Conservation (phyloP, 805 yeast genomes). For the Starmerella bacillaris region DNA sequence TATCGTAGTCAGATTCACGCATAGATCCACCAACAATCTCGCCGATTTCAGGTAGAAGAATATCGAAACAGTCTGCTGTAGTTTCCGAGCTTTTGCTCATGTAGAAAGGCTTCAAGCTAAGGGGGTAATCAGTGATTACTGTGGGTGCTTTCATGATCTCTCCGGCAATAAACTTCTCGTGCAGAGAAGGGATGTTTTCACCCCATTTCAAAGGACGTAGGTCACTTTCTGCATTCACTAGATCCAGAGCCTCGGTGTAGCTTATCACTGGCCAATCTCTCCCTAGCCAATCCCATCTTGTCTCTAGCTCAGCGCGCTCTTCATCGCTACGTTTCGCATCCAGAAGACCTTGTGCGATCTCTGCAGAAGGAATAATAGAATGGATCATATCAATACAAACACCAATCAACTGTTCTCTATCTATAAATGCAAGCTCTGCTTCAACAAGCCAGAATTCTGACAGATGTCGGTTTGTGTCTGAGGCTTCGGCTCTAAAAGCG, state of each 20-base stretch:
- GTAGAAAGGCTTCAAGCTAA: slow-evolving; percentile 66
- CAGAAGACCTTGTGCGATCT: slow-evolving; percentile 16
- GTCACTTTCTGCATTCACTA: slow-evolving; percentile 26
- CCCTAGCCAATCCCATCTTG: slow-evolving; percentile 45
- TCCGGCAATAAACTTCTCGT: slow-evolving; percentile 81
- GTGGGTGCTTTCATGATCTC: slow-evolving; percentile 45
- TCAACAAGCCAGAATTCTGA: slow-evolving; percentile 98
- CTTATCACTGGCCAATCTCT: slow-evolving; percentile 51
- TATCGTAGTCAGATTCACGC: slow-evolving; percentile 51
- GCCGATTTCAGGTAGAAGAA: slow-evolving; percentile 78
- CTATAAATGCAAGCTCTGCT: slow-evolving; percentile 55
- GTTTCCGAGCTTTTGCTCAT: slow-evolving; percentile 40
- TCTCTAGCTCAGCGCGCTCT: slow-evolving; percentile 23
- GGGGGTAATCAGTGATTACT: slow-evolving; percentile 79
- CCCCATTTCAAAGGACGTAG: slow-evolving; percentile 42
- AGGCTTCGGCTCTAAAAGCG: slow-evolving; percentile 81
- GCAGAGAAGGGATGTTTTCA: slow-evolving; percentile 57
- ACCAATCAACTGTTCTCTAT: slow-evolving; percentile 32
- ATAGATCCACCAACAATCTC: slow-evolving; percentile 89
- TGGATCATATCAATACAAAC: slow-evolving; percentile 62
- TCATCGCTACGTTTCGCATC: slow-evolving; percentile 19
- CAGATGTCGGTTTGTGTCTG: slow-evolving; percentile 79
- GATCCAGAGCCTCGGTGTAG: slow-evolving; percentile 54
- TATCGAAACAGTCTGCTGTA: slow-evolving; percentile 81
- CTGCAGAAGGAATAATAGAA: slow-evolving; percentile 24